These are phyloP conservation scores for Suhomyces tanzawaensis DNA, from an alignment of 805 yeast species.

Conservation along the genomic window DNA sequence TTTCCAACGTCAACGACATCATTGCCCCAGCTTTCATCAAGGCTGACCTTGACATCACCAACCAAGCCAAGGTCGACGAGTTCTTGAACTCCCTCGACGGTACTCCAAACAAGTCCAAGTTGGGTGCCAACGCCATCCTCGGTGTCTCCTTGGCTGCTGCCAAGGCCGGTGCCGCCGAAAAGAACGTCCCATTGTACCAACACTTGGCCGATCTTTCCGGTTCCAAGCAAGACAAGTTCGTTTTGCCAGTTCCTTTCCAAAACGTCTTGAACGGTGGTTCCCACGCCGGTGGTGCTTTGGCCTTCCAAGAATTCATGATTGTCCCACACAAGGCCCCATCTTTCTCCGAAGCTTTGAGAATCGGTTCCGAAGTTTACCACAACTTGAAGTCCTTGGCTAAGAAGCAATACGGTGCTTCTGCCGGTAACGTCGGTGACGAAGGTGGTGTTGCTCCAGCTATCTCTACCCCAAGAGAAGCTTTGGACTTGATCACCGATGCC, in stretches of 20 bases:
- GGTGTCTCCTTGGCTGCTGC: constrained; percentile 98
- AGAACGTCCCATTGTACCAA: constrained; percentile 87
- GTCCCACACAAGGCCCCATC: constrained; percentile 90
- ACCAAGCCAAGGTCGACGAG: constrained; percentile 85
- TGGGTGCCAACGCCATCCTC: constrained; percentile 97
- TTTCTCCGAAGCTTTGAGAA: constrained; percentile 94
- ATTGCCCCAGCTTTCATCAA: constrained; percentile 91
- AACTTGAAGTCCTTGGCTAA: constrained; percentile 87
- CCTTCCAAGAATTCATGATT: constrained; percentile 99
- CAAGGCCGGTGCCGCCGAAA: constrained; percentile 97
- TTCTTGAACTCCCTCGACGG: constrained; percentile 89
- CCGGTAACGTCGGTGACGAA: constrained; percentile 99
- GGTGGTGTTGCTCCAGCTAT: constrained; percentile 99
- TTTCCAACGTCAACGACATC: constrained; percentile 89
- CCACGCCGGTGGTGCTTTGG: constrained; percentile 99
- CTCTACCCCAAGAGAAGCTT: constrained; percentile 92
- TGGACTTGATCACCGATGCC: constrained; percentile 87
- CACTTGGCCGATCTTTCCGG: constrained; percentile 83
- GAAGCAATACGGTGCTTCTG: constrained; percentile 95
- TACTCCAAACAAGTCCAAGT: constrained; percentile 93
- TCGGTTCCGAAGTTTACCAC: constrained; percentile 98
- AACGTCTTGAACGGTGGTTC: constrained; percentile 99
- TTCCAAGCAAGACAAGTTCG: constrained; percentile 74
- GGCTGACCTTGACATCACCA: constrained; percentile 77
- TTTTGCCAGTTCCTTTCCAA: constrained; percentile 98